These are phyloP conservation scores for Pinguiococcus pyrenoidosus DNA, from an alignment of 108 stramenopile species.

Conservation along the genomic window DNA sequence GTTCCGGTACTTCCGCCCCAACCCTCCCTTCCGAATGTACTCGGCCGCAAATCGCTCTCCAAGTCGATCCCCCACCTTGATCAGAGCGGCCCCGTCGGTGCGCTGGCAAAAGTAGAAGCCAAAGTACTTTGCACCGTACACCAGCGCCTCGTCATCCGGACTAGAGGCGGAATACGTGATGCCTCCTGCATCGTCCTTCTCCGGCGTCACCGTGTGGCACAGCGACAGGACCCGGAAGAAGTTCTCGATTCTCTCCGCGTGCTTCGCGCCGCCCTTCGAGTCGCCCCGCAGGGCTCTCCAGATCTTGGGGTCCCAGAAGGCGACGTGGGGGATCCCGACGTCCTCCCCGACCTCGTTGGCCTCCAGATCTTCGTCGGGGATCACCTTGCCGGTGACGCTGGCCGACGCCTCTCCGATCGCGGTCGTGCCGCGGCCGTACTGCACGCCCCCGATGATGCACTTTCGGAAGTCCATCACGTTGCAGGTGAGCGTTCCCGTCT, in stretches of 20 bases:
- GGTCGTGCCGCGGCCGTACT: slow-evolving; percentile 24
- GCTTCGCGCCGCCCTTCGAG: not conserved
- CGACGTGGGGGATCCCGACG: slow-evolving; percentile 9
- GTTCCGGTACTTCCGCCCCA: no score
- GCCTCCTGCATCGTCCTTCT: slow-evolving; percentile 28
- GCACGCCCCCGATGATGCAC: slow-evolving; percentile 9
- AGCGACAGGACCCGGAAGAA: slow-evolving; percentile 38
- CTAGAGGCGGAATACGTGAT: slow-evolving; percentile 32
- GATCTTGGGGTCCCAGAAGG: slow-evolving; percentile 4
- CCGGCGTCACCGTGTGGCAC: slow-evolving; percentile 40
- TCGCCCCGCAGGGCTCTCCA: not conserved
- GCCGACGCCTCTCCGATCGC: slow-evolving; percentile 7
- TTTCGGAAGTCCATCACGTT: slow-evolving; percentile 35
- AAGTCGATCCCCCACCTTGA: no score
- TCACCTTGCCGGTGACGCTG: not conserved
- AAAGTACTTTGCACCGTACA: slow-evolving; percentile 34
- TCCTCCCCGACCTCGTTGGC: slow-evolving; percentile 1
- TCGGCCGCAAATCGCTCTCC: no score
- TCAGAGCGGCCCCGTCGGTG: slow-evolving; percentile 1
- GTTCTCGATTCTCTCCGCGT: slow-evolving; percentile 2
- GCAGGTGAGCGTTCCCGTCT: slow-evolving; percentile 35
- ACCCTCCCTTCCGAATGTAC: no score
- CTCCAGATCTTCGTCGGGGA: not conserved
- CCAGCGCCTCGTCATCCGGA: slow-evolving; percentile 47
- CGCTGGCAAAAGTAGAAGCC: slow-evolving; percentile 34